Percentiles rank a stretch among this genome's conserved stretches.
Evolutionary conservation across 768 basidiomycete species (phyloP).

Genomic region (Kwoniella sp.): DNA sequence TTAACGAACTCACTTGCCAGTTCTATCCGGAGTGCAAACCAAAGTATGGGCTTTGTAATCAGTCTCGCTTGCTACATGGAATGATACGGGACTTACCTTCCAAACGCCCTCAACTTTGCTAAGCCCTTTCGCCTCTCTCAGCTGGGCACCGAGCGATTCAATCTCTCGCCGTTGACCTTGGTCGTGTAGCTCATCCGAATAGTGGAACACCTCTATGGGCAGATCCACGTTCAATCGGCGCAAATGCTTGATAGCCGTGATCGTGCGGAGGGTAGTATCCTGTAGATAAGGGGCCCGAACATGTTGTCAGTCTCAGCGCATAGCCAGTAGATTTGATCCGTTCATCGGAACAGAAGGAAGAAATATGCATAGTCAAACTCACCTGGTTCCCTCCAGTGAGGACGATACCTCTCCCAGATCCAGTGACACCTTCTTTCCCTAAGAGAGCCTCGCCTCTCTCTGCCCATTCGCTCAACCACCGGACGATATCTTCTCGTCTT

Average conservation of each 20-base stretch:
- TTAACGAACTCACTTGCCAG: slow-evolving; percentile 36
- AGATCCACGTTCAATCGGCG: slow-evolving; percentile 51
- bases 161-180: slow-evolving; percentile 40
- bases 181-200: slow-evolving; percentile 55
- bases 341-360: no score
- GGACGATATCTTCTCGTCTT: slow-evolving; percentile 49
- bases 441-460: slow-evolving; percentile 42
- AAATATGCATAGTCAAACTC: no score
- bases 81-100: slow-evolving; percentile 37
- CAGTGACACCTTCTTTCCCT: slow-evolving; percentile 23
- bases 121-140: slow-evolving; percentile 45
- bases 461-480: slow-evolving; percentile 42
- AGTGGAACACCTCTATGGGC: slow-evolving; percentile 58
- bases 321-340: background rate
- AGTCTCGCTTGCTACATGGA: no score
- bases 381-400: slow-evolving; percentile 57
- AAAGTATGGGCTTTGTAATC: no score
- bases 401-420: slow-evolving; percentile 54
- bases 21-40: slow-evolving; percentile 33
- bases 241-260: slow-evolving; percentile 55
- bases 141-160: slow-evolving; percentile 53
- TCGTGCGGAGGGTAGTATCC: slow-evolving; percentile 56
- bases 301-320: no score
- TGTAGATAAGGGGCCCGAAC: slow-evolving; percentile 12
- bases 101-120: slow-evolving; percentile 35